Conservation (phyloP, 139 green algal genomes). For the Chlamydomonas sp. region DNA sequence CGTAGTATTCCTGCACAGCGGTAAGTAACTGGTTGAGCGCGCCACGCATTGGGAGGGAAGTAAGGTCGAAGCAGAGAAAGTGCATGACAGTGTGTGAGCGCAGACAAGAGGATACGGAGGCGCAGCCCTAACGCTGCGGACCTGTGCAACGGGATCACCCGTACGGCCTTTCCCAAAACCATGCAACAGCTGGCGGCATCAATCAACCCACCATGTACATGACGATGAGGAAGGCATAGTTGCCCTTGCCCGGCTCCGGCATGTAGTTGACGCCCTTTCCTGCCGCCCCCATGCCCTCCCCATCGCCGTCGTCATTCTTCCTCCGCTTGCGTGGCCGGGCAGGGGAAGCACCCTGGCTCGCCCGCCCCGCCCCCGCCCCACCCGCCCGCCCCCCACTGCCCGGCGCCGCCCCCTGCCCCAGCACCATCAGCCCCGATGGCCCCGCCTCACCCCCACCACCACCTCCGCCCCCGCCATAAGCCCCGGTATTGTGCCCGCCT, state of each 20-base stretch:
- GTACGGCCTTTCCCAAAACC: background rate
- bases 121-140: too few relatives aligned
- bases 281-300: background rate
- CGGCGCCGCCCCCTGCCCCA: background rate
- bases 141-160: too few relatives aligned
- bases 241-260: constrained; percentile 66
- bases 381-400: background rate
- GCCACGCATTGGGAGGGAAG: too few relatives aligned
- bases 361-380: background rate
- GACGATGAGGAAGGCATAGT: constrained; percentile 79
- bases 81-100: too few relatives aligned
- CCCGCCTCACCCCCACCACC: background rate
- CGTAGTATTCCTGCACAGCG: background rate
- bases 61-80: too few relatives aligned
- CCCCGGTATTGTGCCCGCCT: constrained; percentile 10
- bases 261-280: constrained; percentile 62
- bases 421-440: background rate
- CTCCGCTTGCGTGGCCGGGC: constrained; percentile 9
- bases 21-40: too few relatives aligned
- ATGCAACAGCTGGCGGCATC: background rate
- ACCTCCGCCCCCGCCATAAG: background rate
- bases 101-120: too few relatives aligned
- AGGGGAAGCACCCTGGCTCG: background rate
- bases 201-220: constrained; percentile 54
- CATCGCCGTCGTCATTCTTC: background rate